phyloP scores from a whole-genome alignment of 148 eudicot species.

The Chenopodium quinoa region DNA sequence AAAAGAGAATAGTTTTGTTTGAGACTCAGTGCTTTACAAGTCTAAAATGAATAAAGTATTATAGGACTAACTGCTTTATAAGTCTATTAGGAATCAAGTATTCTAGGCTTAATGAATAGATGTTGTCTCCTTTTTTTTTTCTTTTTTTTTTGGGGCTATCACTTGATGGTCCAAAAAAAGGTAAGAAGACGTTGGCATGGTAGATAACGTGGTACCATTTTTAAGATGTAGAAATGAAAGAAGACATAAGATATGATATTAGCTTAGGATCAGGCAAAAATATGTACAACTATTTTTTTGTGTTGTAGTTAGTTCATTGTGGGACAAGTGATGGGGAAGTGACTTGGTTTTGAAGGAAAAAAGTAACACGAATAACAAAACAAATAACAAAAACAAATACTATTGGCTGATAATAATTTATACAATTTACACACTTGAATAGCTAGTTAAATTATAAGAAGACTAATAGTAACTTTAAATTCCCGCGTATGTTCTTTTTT shows the following conservation, averaged over 20 bases:
- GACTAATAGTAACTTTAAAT: no score
- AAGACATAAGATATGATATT: neutral
- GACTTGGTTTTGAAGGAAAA: conserved; percentile 8
- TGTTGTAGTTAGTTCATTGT: conserved; percentile 6
- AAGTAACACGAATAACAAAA: neutral
- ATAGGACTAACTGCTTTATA: no score
- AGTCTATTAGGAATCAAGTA: no score
- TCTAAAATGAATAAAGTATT: no score
- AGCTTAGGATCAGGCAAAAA: no score
- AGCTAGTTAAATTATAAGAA: no score
- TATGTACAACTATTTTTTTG: neutral
- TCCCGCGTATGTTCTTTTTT: no score
- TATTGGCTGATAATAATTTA: conserved; percentile 4
- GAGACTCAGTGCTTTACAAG: no score
- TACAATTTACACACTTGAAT: no score
- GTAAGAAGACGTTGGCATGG: neutral
- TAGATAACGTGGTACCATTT: conserved; percentile 1
- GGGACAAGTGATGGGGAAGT: conserved; percentile 1
- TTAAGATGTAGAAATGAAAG: conserved; percentile 6
- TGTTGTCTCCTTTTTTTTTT: neutral
- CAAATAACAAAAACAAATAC: conserved; percentile 8
- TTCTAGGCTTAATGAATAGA: no score
- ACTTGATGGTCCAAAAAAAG: neutral
- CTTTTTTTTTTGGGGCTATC: neutral
- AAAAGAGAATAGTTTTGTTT: no score